These are phyloP conservation scores for Rhizophagus prolifer DNA, from an alignment of 192 early-diverging fungal genomes.

Conservation along the genomic window DNA sequence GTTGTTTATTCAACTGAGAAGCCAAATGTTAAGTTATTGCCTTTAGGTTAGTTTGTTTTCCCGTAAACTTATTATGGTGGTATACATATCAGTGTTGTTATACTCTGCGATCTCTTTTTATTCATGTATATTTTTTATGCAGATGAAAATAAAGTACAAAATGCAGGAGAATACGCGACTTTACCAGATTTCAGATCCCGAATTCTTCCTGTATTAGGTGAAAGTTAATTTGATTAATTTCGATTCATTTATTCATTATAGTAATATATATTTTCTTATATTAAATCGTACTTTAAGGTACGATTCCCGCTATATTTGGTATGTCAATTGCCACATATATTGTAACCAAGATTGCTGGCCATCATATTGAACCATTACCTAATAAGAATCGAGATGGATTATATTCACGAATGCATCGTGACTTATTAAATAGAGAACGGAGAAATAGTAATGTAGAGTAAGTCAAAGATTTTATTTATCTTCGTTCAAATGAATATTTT, in stretches of 20 bases:
- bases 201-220: slow-evolving; percentile 71
- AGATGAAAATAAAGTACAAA: slow-evolving; percentile 77
- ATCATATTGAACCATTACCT: slow-evolving; percentile 69
- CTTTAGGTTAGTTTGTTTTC: slow-evolving; percentile 48
- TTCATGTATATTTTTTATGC: not conserved
- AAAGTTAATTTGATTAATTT: slow-evolving; percentile 3
- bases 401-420: slow-evolving; percentile 72
- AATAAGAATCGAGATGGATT: slow-evolving; percentile 74
- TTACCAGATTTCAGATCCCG: slow-evolving; percentile 94
- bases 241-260: not conserved
- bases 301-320: slow-evolving; percentile 94
- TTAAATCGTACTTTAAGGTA: slow-evolving; percentile 51
- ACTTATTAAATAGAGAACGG: slow-evolving; percentile 44
- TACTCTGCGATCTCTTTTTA: not conserved
- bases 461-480: not conserved
- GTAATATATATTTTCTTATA: slow-evolving; percentile 7
- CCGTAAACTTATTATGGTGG: not conserved
- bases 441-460: not conserved
- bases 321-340: slow-evolving; percentile 89
- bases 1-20: slow-evolving; percentile 97
- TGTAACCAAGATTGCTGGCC: slow-evolving; percentile 61
- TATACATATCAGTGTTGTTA: not conserved
- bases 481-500: not conserved
- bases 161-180: slow-evolving; percentile 86
- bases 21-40: slow-evolving; percentile 86